phyloP scores from a whole-genome alignment of 768 basidiomycete species.

The Psilocybe sp. region DNA sequence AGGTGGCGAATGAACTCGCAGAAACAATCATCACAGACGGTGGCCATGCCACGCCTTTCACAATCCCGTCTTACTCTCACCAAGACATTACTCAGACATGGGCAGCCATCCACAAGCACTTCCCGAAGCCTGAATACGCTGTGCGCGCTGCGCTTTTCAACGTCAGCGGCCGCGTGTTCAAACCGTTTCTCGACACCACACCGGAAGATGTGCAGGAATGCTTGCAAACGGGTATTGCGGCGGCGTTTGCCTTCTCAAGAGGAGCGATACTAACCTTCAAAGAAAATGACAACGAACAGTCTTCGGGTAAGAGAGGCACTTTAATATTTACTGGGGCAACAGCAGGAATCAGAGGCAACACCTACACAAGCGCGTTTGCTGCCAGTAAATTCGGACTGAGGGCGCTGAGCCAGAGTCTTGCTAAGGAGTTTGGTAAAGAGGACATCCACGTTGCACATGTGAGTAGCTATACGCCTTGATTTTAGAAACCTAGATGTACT shows the following conservation, averaged over 20 bases:
- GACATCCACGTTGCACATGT: conserved; percentile 79
- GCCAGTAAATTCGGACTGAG: conserved; percentile 63
- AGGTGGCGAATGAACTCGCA: conserved; percentile 49
- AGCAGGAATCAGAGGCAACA: conserved; percentile 61
- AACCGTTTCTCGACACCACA: conserved; percentile 63
- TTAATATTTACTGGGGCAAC: conserved; percentile 77
- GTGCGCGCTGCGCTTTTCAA: conserved; percentile 69
- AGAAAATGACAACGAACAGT: conserved; percentile 46
- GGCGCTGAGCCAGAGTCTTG: conserved; percentile 66
- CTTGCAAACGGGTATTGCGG: conserved; percentile 51
- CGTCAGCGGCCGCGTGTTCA: conserved; percentile 54
- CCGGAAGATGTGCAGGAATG: conserved; percentile 52
- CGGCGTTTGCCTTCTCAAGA: conserved; percentile 62
- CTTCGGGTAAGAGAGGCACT: conserved; percentile 56
- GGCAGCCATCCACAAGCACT: conserved; percentile 40
- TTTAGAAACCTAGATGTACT: background rate
- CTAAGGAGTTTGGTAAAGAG: conserved; percentile 72
- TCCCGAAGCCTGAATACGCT: conserved; percentile 43
- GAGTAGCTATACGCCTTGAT: conserved; percentile 32
- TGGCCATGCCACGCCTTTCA: conserved; percentile 63
- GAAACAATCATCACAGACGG: conserved; percentile 52
- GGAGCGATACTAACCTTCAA: conserved; percentile 60
- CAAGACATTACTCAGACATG: conserved; percentile 51
- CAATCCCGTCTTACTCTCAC: conserved; percentile 48
- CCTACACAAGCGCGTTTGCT: conserved; percentile 57